Conservation (phyloP, 2,329 filamentous ascomycete genomes). For the Pseudogymnoascus sp. region DNA sequence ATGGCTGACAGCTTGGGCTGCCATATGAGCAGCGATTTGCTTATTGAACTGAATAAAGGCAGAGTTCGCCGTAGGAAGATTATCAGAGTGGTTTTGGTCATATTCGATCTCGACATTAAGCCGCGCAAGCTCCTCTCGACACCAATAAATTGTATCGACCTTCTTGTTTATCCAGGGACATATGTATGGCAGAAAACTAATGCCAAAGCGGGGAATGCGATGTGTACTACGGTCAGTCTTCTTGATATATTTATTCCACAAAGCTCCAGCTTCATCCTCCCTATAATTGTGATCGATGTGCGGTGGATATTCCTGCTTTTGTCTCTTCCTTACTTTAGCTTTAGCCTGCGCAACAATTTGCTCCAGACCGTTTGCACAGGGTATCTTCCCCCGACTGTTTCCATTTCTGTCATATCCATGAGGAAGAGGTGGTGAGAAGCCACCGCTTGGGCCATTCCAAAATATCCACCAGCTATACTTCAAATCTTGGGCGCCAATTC, state of each 20-base stretch:
- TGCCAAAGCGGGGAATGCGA: slow-evolving; percentile 58
- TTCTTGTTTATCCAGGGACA: slow-evolving; percentile 73
- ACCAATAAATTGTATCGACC: slow-evolving; percentile 91
- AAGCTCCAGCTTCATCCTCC: slow-evolving; percentile 57
- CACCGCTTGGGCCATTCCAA: not conserved
- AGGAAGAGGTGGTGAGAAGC: slow-evolving; percentile 3
- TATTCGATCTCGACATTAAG: slow-evolving; percentile 87
- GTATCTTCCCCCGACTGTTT: not conserved
- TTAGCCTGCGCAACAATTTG: not conserved
- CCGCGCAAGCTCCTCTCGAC: slow-evolving; percentile 78
- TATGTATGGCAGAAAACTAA: slow-evolving; percentile 25
- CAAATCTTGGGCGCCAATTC: not conserved
- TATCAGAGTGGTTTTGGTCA: slow-evolving; percentile 79
- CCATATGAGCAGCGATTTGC: slow-evolving; percentile 96
- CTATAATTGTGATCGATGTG: slow-evolving; percentile 57
- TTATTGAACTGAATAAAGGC: slow-evolving; percentile 99
- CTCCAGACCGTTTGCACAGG: not conserved
- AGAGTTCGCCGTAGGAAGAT: slow-evolving; percentile 87
- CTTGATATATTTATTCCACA: slow-evolving; percentile 79
- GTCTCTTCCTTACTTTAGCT: not conserved
- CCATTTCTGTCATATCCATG: slow-evolving; percentile 1
- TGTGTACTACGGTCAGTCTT: slow-evolving; percentile 80
- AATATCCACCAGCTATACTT: slow-evolving; percentile 10
- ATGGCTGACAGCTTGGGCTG: slow-evolving; percentile 84
- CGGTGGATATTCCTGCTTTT: slow-evolving; percentile 47